Evolutionary conservation across 768 basidiomycete genomes (phyloP), one percentile per base, ranked within the genome.

Genomic region (Mycena capillaripes): DNA sequence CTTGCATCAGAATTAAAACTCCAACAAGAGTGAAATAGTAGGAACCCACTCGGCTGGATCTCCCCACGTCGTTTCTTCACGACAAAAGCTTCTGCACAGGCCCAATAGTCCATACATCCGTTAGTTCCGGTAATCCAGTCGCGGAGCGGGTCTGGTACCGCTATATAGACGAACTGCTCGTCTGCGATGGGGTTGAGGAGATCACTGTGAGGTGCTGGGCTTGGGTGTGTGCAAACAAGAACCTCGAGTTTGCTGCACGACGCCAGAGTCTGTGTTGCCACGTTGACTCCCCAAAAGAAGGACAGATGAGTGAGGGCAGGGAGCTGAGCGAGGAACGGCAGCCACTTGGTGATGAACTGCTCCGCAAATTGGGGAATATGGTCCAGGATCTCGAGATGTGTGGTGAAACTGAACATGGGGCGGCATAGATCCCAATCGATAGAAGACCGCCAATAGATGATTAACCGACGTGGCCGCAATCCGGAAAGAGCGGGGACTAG

Each of bases 21-120:
- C n/a, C n/a, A n/a, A n/a, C n/a, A n/a, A n/a, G n/a, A n/a, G n/a
- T n/a, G n/a, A n/a, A n/a, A n/a, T n/a, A n/a, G n/a, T n/a, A n/a
- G n/a, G n/a, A n/a, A n/a, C n/a, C n/a, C n/a, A 68, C 66, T 32
- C 0, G 66, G 66, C 8, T 59, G 16, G 27, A 68, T 68, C n/a
- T 68, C 57, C 11, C 57, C 57, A 4, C 66, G 46, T 14, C 57
- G 57, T 11, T 32, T 68, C 34, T 50, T 68, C 32, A 34, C 57
- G 30, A 60, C 27, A 14, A 68, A 60, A 5, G 17, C 19, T 5
- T 59, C 66, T 2, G 58, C 66, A 12, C 46, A 36, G 3, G 34
- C 48, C 66, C 66, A 68, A 38, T 50, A 60, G 25, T 68, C 66
- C 17, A 36, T 4, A 9, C 55, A 42, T 7, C 65, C 55, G 5